Conservation (phyloP, 2,329 filamentous ascomycete species). For the Pseudogymnoascus sp. region DNA sequence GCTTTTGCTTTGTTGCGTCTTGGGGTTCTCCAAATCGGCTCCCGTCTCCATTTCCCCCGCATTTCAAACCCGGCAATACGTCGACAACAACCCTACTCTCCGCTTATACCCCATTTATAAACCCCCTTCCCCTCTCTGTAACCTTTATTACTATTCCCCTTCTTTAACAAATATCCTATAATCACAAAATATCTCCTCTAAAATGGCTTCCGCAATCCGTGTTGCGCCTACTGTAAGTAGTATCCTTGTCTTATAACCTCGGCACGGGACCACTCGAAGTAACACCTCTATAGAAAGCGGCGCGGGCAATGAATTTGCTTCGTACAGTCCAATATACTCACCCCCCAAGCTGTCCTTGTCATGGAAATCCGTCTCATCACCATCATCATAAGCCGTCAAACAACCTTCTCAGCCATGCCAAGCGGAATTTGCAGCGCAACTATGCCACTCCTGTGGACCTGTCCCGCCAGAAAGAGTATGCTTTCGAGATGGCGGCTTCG, state of each 20-base stretch:
- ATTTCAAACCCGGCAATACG: constrained; percentile 1
- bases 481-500: constrained; percentile 96
- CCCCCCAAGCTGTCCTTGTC: constrained; percentile 83
- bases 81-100: neutral
- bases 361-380: constrained; percentile 78
- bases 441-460: constrained; percentile 71
- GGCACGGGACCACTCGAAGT: constrained; percentile 6
- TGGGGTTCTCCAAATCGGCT: constrained; percentile 1
- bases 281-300: constrained; percentile 39
- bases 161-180: constrained; percentile 1
- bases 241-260: neutral
- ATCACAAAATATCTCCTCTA: neutral
- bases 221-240: constrained; percentile 10
- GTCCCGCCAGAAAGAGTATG: constrained; percentile 81
- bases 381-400: constrained; percentile 44
- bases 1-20: neutral
- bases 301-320: constrained; percentile 64
- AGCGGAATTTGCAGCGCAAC: constrained; percentile 39
- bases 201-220: neutral
- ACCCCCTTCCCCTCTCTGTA: neutral
- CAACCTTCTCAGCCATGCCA: constrained; percentile 34
- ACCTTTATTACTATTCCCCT: neutral
- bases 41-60: neutral
- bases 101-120: constrained; percentile 7
- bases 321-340: constrained; percentile 88